A percentile compares a stretch with the other conserved stretches of the same genome.
Evolutionary conservation across 805 yeast genomes (phyloP).

Genomic region (Pichia californica): DNA sequence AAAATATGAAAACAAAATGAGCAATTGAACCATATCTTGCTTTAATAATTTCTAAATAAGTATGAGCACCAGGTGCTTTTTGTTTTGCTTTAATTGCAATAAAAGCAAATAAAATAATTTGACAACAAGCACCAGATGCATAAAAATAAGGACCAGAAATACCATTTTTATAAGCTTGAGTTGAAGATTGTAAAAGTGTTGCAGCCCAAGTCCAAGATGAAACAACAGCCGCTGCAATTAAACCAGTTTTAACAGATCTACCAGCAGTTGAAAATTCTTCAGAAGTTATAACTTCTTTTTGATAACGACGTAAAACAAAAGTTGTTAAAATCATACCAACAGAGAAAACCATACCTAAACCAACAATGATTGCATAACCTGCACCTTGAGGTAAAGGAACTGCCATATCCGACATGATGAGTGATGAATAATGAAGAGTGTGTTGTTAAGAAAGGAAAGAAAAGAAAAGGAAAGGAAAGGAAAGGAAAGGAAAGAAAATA

Average conservation of each 20-base stretch:
- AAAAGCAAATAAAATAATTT: conserved; percentile 78
- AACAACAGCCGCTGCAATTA: conserved; percentile 86
- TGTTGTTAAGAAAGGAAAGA: neutral
- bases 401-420: conserved; percentile 1
- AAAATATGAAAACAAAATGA: conserved; percentile 65
- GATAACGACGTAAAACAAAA: conserved; percentile 64
- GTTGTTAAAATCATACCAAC: conserved; percentile 75
- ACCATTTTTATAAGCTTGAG: conserved; percentile 76
- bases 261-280: conserved; percentile 95
- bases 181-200: conserved; percentile 64
- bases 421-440: neutral
- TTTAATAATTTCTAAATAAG: conserved; percentile 78
- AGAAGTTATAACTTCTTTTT: conserved; percentile 80
- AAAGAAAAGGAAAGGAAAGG: neutral
- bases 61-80: conserved; percentile 87
- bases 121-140: conserved; percentile 89
- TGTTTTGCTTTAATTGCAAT: conserved; percentile 84
- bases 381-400: conserved; percentile 54
- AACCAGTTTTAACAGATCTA: conserved; percentile 75
- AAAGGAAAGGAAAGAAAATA: neutral
- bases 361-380: conserved; percentile 84
- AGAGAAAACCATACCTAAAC: conserved; percentile 72
- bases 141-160: conserved; percentile 71
- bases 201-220: conserved; percentile 96
- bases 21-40: conserved; percentile 75